Evolutionary conservation across 73 alveolate genomes (phyloP), one percentile per base, ranked within the genome.

Genomic region (Paramecium pentaurelia): DNA sequence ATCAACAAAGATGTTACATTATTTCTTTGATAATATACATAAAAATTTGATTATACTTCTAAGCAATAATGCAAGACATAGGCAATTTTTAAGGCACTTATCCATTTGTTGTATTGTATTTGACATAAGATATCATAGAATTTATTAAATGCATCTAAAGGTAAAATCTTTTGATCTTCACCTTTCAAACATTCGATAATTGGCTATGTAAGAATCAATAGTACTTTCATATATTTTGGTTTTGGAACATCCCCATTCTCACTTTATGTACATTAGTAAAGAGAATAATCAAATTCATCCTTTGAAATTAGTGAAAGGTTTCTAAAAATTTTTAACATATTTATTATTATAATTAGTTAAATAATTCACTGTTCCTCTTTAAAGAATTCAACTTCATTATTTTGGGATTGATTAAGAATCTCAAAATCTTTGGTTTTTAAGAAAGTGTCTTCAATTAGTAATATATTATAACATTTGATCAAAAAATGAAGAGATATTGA

Each of bases 121-220:
- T 42, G 12, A 22, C 64, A 80, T 18, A 80, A 27, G 38, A 49
- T 16, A 47, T 80, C 91, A n/a, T 45, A 80, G 71, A 80, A 32
- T 80, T 42, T 42, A 80, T 42, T 80, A 47, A 80, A 80, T 27
- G 91, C 91, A 80, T 80, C 91, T 11, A 80, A 36, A 10, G 91
- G 91, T 8, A 80, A 44, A 14, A 80, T 80, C 58, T 80, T 80
- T 27, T 25, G 3, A 80, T 80, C 91, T 47, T 80, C 11, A 27
- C 91, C 91, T 47, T 80, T 80, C 34, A 80, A 28, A 32, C 91
- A 80, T 80, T 73, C 60, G 20, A 73, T 73, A 11, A 73, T 73
- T 3, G 87, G 87, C 87, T 73, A 73, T 0, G 9, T 38, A 30
- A 73, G 18, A 36, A 37, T 12, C 10, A 20, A 36, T 37, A n/a